A percentile compares a stretch with the other conserved stretches of the same genome.
phyloP scores from a whole-genome alignment of 352 stramenopile species.

The Peronospora farinosa region DNA sequence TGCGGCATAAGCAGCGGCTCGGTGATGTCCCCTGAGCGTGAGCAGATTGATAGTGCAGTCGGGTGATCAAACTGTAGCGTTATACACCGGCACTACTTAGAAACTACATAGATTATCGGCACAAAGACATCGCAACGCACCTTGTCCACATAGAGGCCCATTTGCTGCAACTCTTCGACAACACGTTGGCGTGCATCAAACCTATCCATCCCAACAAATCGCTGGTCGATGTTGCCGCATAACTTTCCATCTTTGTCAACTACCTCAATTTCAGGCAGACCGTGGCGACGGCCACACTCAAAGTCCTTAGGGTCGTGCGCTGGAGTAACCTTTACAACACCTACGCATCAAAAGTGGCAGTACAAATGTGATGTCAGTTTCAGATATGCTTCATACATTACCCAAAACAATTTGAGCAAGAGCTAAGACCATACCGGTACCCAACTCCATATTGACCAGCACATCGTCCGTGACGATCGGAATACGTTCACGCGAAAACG shows the following conservation, averaged over 20 bases:
- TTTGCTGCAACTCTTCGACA: slow-evolving; percentile 87
- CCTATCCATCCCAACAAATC: slow-evolving; percentile 92
- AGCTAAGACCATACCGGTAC: slow-evolving; percentile 88
- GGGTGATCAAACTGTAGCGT: slow-evolving; percentile 53
- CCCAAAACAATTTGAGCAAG: background rate
- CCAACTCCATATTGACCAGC: slow-evolving; percentile 98
- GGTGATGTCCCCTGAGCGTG: slow-evolving; percentile 96
- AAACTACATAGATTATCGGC: background rate
- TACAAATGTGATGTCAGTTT: slow-evolving; percentile 1
- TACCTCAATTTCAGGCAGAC: slow-evolving; percentile 74
- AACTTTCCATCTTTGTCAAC: slow-evolving; percentile 71
- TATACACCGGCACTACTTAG: background rate
- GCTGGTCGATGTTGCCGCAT: slow-evolving; percentile 60
- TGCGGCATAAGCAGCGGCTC: slow-evolving; percentile 99
- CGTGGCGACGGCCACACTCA: slow-evolving; percentile 94
- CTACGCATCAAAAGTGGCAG: slow-evolving; percentile 18
- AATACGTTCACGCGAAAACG: slow-evolving; percentile 86
- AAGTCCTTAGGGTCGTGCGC: slow-evolving; percentile 99
- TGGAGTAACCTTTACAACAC: slow-evolving; percentile 94
- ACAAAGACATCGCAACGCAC: slow-evolving; percentile 44
- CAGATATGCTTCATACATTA: background rate
- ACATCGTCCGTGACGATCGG: slow-evolving; percentile 93
- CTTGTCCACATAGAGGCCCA: slow-evolving; percentile 90
- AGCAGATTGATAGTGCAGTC: slow-evolving; percentile 92
- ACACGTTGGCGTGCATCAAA: slow-evolving; percentile 91